Conservation (phyloP, 805 yeast species). For the Starmera quercuum region DNA sequence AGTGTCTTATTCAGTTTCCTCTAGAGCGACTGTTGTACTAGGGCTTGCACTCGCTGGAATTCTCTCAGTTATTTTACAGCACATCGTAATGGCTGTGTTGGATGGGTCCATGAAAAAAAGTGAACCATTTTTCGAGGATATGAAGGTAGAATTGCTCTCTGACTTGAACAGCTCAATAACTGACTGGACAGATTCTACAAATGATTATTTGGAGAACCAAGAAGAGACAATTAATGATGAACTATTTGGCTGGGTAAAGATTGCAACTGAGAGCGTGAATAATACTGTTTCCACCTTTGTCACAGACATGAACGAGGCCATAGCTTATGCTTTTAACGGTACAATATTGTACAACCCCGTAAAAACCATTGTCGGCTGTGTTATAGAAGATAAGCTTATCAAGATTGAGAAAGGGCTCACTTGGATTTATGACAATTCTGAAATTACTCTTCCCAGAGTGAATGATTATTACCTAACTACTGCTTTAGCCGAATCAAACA, state of each 20-base stretch:
- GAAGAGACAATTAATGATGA: constrained; percentile 52
- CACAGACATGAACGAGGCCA: constrained; percentile 46
- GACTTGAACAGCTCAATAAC: constrained; percentile 25
- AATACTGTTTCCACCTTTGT: constrained; percentile 52
- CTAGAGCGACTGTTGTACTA: constrained; percentile 41
- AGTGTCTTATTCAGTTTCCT: constrained; percentile 38
- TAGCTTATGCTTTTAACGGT: constrained; percentile 54
- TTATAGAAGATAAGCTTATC: constrained; percentile 65
- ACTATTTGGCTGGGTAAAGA: constrained; percentile 57
- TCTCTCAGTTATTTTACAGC: constrained; percentile 46
- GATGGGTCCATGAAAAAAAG: constrained; percentile 7
- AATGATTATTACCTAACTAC: constrained; percentile 23
- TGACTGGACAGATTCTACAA: constrained; percentile 51
- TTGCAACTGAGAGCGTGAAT: constrained; percentile 52
- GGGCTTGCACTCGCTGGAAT: constrained; percentile 53
- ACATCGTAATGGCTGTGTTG: constrained; percentile 30
- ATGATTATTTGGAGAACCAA: constrained; percentile 39
- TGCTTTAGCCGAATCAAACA: constrained; percentile 7
- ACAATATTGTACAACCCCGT: constrained; percentile 64
- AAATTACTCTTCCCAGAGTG: constrained; percentile 49
- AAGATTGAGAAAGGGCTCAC: constrained; percentile 62
- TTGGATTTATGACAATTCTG: constrained; percentile 67
- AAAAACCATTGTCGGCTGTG: constrained; percentile 66
- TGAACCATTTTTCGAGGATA: constrained; percentile 9
- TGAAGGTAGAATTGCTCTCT: constrained; percentile 6